Conservation (phyloP, 2,329 filamentous ascomycete genomes). For the Cladophialophora psammophila region DNA sequence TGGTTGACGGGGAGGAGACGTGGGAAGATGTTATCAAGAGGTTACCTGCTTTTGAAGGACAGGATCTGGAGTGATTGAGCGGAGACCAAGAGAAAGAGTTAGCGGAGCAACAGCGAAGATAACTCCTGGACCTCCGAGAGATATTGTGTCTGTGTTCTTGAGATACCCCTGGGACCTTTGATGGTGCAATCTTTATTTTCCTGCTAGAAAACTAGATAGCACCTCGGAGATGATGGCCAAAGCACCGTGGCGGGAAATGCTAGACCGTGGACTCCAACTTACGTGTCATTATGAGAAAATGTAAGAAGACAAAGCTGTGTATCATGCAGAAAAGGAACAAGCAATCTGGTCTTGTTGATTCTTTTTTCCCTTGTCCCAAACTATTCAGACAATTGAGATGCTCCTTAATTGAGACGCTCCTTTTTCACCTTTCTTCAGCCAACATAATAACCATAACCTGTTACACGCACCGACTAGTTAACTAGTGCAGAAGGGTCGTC, state of each 20-base stretch:
- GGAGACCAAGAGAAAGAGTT: not conserved
- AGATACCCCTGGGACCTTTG: conserved; percentile 29
- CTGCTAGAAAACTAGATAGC: conserved; percentile 23
- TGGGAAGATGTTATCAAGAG: conserved; percentile 77
- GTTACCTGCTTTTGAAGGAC: conserved; percentile 83
- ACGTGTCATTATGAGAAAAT: conserved; percentile 23
- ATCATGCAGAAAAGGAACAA: not conserved
- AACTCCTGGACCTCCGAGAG: not conserved
- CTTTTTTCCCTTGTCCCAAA: not conserved
- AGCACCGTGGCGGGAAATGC: conserved; percentile 42
- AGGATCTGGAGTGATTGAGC: conserved; percentile 60
- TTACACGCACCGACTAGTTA: not conserved
- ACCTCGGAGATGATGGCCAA: conserved; percentile 38
- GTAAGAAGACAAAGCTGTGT: not conserved
- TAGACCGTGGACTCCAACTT: conserved; percentile 32
- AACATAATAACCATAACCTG: too few relatives aligned
- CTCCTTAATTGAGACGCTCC: not conserved
- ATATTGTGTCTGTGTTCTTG: conserved; percentile 16
- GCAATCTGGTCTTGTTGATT: not conserved
- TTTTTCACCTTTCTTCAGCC: not conserved
- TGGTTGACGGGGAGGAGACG: conserved; percentile 68
- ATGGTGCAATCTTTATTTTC: conserved; percentile 36
- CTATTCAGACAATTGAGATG: not conserved
- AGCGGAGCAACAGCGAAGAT: not conserved
- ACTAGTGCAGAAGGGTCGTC: not conserved